phyloP scores from a whole-genome alignment of 2,329 filamentous ascomycete genomes.

The Colletotrichum eremochloae region DNA sequence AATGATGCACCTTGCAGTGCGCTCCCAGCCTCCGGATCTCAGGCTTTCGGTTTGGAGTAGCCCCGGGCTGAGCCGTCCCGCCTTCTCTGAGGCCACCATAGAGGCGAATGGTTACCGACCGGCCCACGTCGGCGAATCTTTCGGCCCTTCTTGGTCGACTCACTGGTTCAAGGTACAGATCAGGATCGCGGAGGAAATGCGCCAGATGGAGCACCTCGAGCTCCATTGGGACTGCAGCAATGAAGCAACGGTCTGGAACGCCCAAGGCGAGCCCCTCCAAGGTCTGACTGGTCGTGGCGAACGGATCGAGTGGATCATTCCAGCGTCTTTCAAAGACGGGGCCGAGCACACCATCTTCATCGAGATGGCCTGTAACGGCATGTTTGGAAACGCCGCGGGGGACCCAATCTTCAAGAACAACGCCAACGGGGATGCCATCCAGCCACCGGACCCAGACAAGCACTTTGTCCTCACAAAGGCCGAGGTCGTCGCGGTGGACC shows the following conservation, averaged over 20 bases:
- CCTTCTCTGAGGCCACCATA: slow-evolving; percentile 39
- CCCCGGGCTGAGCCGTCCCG: slow-evolving; percentile 40
- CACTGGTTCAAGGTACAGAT: slow-evolving; percentile 77
- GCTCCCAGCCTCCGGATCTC: slow-evolving; percentile 39
- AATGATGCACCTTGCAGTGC: slow-evolving; percentile 40
- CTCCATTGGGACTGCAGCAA: slow-evolving; percentile 80
- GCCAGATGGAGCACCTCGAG: slow-evolving; percentile 70
- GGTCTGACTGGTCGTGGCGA: slow-evolving; percentile 75
- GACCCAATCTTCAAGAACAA: slow-evolving; percentile 45
- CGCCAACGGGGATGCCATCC: slow-evolving; percentile 71
- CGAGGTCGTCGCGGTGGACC: slow-evolving; percentile 73
- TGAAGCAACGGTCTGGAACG: slow-evolving; percentile 75
- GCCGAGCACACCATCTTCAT: slow-evolving; percentile 74
- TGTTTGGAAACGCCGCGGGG: slow-evolving; percentile 66
- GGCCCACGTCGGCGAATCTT: slow-evolving; percentile 67
- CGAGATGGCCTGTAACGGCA: slow-evolving; percentile 79
- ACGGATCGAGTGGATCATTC: slow-evolving; percentile 74
- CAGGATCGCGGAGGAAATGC: slow-evolving; percentile 68
- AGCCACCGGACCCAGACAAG: slow-evolving; percentile 71
- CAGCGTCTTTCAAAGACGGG: slow-evolving; percentile 69
- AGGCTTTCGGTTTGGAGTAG: slow-evolving; percentile 42
- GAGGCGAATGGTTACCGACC: slow-evolving; percentile 36
- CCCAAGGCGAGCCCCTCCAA: slow-evolving; percentile 72
- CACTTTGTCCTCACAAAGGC: slow-evolving; percentile 69
- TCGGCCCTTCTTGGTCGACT: slow-evolving; percentile 79